Conservation (phyloP, 495 filamentous ascomycete species). For the Xylaria intraflava region DNA sequence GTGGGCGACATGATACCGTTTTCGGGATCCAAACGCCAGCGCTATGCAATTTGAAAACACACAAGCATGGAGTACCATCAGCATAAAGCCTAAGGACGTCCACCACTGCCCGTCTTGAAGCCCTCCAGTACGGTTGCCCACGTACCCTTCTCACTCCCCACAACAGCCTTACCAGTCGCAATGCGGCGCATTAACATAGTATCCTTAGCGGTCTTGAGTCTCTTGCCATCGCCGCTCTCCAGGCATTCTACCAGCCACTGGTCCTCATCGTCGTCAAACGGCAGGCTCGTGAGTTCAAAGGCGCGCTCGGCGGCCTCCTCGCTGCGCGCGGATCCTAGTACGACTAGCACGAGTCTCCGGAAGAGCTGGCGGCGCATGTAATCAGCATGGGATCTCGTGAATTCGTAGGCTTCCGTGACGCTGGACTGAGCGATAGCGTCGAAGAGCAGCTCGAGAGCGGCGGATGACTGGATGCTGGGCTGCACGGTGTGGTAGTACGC, state of each 20-base stretch:
- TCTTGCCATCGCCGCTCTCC: conserved; percentile 52
- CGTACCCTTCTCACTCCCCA: conserved; percentile 17
- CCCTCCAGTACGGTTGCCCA: conserved; percentile 30
- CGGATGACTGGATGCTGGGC: conserved; percentile 54
- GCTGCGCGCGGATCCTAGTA: conserved; percentile 43
- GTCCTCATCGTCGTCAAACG: conserved; percentile 62
- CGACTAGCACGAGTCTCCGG: conserved; percentile 57
- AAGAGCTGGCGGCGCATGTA: conserved; percentile 54
- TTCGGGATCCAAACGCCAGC: conserved; percentile 20
- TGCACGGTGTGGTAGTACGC: conserved; percentile 70
- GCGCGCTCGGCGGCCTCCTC: conserved; percentile 48
- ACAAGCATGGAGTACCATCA: neutral
- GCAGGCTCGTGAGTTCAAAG: conserved; percentile 64
- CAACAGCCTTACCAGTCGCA: conserved; percentile 14
- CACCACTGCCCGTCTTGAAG: conserved; percentile 27
- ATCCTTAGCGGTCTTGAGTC: conserved; percentile 56
- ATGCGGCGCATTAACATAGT: conserved; percentile 58
- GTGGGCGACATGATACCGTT: neutral
- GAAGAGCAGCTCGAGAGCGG: conserved; percentile 58
- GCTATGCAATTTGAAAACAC: conserved; percentile 23
- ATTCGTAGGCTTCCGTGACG: conserved; percentile 67
- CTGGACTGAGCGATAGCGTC: conserved; percentile 58
- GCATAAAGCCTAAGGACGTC: conserved; percentile 17
- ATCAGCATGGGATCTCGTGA: conserved; percentile 58
- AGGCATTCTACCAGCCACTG: conserved; percentile 64